Percentiles rank a stretch among this genome's conserved stretches.
Evolutionary conservation across 129 eudicot genomes (phyloP).

Genomic region (Tanacetum coccineum): DNA sequence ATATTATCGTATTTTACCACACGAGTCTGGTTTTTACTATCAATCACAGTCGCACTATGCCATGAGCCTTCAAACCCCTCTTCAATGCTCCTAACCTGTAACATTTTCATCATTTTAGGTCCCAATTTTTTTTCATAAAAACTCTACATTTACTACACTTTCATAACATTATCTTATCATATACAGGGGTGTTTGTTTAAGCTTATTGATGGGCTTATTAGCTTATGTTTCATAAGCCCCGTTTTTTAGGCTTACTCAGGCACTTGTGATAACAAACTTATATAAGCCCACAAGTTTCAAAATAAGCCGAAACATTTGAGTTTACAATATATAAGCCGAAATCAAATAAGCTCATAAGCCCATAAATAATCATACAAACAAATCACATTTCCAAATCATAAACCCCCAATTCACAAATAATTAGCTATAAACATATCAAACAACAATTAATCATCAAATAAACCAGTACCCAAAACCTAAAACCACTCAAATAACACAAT

Average conservation of each 20-base stretch:
- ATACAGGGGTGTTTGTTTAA: background rate
- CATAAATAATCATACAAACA: background rate
- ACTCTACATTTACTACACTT: background rate
- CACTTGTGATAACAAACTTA: too few relatives aligned
- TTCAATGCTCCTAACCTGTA: conserved; percentile 73
- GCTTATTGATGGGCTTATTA: too few relatives aligned
- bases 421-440: conserved; percentile 9
- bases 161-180: background rate
- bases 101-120: too few relatives aligned
- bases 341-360: too few relatives aligned
- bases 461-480: conserved; percentile 14
- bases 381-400: background rate
- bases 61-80: conserved; percentile 81
- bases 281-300: too few relatives aligned
- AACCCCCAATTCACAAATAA: background rate
- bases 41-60: conserved; percentile 57
- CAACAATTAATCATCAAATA: conserved; percentile 15
- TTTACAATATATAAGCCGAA: too few relatives aligned
- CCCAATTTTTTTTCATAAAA: background rate
- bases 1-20: conserved; percentile 43
- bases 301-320: too few relatives aligned
- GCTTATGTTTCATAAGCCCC: too few relatives aligned
- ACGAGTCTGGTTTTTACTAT: conserved; percentile 21
- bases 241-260: too few relatives aligned
- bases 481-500: conserved; percentile 15